Evolutionary conservation across 495 filamentous ascomycete genomes (phyloP).

Genomic region (Penicillium antarcticum): DNA sequence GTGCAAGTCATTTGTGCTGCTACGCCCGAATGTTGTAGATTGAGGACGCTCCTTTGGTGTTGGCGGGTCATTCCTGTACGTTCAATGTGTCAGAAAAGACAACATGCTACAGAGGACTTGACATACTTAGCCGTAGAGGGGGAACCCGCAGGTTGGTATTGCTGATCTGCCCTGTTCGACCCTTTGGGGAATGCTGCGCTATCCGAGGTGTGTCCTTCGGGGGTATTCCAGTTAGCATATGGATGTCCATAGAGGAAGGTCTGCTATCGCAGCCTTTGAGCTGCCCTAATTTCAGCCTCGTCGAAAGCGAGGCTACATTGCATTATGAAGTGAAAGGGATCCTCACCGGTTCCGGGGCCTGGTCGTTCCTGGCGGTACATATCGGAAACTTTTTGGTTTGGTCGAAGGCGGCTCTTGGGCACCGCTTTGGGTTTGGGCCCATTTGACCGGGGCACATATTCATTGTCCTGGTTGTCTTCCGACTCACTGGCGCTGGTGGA

Average conservation of each 20-base stretch:
- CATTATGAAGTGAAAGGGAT: neutral
- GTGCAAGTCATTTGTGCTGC: slow-evolving; percentile 73
- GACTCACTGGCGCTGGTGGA: slow-evolving; percentile 40
- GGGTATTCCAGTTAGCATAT: slow-evolving; percentile 24
- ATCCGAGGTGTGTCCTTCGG: slow-evolving; percentile 40
- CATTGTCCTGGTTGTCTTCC: slow-evolving; percentile 26
- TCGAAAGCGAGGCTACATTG: too few species aligned
- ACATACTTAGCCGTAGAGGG: slow-evolving; percentile 12
- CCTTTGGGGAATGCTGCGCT: slow-evolving; percentile 28
- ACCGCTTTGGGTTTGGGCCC: slow-evolving; percentile 38
- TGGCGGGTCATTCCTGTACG: slow-evolving; percentile 4
- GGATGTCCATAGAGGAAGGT: neutral
- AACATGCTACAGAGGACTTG: neutral
- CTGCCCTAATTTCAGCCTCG: too few species aligned
- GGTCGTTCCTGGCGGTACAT: slow-evolving; percentile 22
- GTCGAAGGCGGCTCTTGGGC: slow-evolving; percentile 40
- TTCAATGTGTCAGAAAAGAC: neutral
- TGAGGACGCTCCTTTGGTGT: neutral
- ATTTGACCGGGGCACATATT: slow-evolving; percentile 13
- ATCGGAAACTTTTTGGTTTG: slow-evolving; percentile 33
- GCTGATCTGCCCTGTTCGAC: slow-evolving; percentile 15
- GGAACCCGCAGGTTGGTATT: slow-evolving; percentile 8
- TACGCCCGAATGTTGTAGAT: slow-evolving; percentile 35
- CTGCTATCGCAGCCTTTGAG: too few species aligned
- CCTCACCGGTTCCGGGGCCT: slow-evolving; percentile 33